These are phyloP conservation scores for Stephania yunnanensis DNA, from an alignment of 164 flowering plant genomes.

Conservation along the genomic window DNA sequence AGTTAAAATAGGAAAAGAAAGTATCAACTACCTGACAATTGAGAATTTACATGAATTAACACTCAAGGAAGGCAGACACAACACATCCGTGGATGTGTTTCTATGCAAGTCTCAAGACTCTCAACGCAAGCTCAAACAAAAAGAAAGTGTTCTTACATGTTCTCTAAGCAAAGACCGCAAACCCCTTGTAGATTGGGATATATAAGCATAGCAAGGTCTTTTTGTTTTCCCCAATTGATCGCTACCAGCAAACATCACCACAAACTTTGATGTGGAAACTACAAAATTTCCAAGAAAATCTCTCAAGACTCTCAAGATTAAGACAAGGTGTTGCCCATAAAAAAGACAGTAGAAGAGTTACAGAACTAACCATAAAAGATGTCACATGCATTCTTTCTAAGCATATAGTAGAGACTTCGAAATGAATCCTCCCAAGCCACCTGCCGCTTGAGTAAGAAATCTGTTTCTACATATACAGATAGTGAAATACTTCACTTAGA, in stretches of 20 bases:
- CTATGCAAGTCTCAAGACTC: background rate
- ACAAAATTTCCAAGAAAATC: conserved; percentile 16
- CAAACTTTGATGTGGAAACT: conserved; percentile 85
- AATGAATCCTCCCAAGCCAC: conserved; percentile 90
- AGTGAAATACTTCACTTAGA: background rate
- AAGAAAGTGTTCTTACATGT: conserved; percentile 51
- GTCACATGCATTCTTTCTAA: conserved; percentile 62
- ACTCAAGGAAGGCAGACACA: background rate
- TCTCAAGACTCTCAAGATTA: background rate
- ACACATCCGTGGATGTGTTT: background rate
- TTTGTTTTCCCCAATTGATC: conserved; percentile 30
- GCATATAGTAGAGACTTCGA: conserved; percentile 82
- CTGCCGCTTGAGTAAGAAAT: conserved; percentile 67
- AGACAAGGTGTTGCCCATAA: too few species aligned
- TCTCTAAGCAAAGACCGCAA: conserved; percentile 72
- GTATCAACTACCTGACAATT: background rate
- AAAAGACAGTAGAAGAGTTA: background rate
- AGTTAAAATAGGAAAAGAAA: background rate
- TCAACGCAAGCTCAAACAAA: background rate
- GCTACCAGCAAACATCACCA: conserved; percentile 67
- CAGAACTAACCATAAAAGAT: conserved; percentile 70
- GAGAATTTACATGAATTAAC: background rate
- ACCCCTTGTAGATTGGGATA: conserved; percentile 84
- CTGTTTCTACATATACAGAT: conserved; percentile 34
- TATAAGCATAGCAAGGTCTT: conserved; percentile 57